These are phyloP conservation scores for Salvia splendens DNA, from an alignment of 257 asterid species.

Conservation along the genomic window DNA sequence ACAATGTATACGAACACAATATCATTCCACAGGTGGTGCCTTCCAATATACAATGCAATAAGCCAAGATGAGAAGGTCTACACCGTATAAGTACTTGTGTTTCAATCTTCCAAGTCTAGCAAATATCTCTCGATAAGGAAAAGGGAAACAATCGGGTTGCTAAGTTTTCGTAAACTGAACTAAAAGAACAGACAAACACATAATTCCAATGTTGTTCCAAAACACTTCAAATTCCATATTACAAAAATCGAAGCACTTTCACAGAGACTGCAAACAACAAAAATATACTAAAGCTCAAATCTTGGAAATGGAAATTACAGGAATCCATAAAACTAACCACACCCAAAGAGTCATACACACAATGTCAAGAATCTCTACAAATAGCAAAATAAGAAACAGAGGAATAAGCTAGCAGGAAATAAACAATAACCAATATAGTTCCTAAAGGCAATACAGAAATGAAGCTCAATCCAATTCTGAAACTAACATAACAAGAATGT, in stretches of 20 bases:
- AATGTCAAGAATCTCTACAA: background rate
- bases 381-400: background rate
- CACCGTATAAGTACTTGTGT: background rate
- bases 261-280: background rate
- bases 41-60: background rate
- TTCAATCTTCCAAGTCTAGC: background rate
- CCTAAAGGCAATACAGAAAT: background rate
- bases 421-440: background rate
- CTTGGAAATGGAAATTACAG: background rate
- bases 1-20: background rate
- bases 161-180: background rate
- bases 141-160: background rate
- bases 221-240: background rate
- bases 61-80: background rate
- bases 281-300: background rate
- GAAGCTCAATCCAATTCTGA: slow-evolving; percentile 9
- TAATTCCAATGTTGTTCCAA: background rate
- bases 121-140: background rate
- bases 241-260: background rate
- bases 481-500: slow-evolving; percentile 4
- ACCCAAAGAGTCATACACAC: background rate
- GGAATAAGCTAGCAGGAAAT: slow-evolving; percentile 5
- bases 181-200: slow-evolving; percentile 5
- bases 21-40: too few species aligned
- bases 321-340: background rate